A percentile compares a stretch with the other conserved stretches of the same genome.
phyloP scores from a whole-genome alignment of 1,284 basidiomycete species.

The Irpex sp. region DNA sequence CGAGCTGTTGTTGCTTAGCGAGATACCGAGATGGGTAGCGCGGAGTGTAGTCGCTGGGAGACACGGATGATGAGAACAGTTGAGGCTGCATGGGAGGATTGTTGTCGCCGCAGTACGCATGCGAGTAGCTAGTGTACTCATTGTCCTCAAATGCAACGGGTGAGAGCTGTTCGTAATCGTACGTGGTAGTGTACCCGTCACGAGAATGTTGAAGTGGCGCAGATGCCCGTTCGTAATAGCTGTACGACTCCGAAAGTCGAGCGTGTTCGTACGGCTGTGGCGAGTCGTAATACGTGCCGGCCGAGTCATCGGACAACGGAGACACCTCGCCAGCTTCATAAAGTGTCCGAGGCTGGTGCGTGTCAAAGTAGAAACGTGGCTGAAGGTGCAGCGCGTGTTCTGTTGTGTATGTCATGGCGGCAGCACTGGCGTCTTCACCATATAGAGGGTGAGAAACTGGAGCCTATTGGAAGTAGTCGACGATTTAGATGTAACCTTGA shows the following conservation, averaged over 20 bases:
- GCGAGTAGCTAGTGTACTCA: not conserved
- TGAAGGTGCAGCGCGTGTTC: slow-evolving; percentile 1
- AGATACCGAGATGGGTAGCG: not conserved
- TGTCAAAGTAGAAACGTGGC: not conserved
- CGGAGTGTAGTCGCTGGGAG: not conserved
- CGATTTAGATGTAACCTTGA: slow-evolving; percentile 15
- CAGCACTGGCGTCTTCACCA: slow-evolving; percentile 10
- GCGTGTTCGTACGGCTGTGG: slow-evolving; percentile 4
- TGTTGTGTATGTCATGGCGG: slow-evolving; percentile 7
- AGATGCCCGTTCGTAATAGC: not conserved
- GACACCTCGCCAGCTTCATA: slow-evolving; percentile 13
- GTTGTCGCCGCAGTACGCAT: not conserved
- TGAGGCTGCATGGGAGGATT: not conserved
- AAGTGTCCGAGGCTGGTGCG: not conserved
- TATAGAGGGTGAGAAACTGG: slow-evolving; percentile 4
- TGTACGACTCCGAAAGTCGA: slow-evolving; percentile 4
- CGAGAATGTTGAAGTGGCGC: not conserved
- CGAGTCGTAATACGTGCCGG: slow-evolving; percentile 11
- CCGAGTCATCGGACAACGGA: slow-evolving; percentile 8
- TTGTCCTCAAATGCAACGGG: not conserved
- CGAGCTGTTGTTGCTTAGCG: not conserved
- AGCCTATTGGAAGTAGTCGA: not conserved
- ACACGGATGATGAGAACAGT: not conserved
- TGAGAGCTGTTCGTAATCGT: not conserved
- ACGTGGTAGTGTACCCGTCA: slow-evolving; percentile 1